Evolutionary conservation across 177 flowering plant genomes (phyloP).

Genomic region (Vitis hybrid): DNA sequence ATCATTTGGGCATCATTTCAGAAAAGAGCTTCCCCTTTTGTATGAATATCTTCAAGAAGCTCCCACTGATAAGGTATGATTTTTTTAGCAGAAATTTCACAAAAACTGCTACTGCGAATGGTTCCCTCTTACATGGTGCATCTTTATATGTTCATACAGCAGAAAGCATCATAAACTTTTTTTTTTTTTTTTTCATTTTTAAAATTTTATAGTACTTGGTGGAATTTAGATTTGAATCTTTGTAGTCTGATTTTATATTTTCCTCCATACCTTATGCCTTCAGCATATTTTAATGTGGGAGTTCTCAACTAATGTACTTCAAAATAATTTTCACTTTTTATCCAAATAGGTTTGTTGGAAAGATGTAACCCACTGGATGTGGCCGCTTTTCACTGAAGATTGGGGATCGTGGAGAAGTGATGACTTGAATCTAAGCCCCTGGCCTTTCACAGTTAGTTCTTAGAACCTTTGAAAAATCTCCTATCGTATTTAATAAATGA

Average conservation of each 20-base stretch:
- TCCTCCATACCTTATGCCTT: too few species aligned
- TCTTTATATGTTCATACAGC: not conserved
- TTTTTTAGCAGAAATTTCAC: not conserved
- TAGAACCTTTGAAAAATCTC: not conserved
- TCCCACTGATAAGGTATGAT: slow-evolving; percentile 53
- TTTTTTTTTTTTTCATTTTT: too few species aligned
- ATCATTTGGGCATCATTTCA: slow-evolving; percentile 71
- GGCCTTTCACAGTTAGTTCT: slow-evolving; percentile 70
- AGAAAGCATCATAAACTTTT: not conserved
- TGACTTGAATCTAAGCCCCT: slow-evolving; percentile 65
- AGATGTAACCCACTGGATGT: slow-evolving; percentile 97
- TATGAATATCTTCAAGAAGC: slow-evolving; percentile 73
- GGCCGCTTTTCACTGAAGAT: slow-evolving; percentile 92
- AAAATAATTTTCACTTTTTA: slow-evolving; percentile 7
- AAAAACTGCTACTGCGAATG: not conserved
- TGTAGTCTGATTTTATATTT: not conserved
- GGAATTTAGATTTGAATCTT: too few species aligned
- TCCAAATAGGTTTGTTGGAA: slow-evolving; percentile 70
- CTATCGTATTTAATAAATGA: not conserved
- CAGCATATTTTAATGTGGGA: not conserved
- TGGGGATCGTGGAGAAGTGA: slow-evolving; percentile 86
- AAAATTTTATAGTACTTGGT: not conserved
- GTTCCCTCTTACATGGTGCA: not conserved
- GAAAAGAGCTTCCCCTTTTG: slow-evolving; percentile 60
- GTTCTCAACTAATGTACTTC: not conserved